Conservation (phyloP, 2,329 filamentous ascomycete genomes). For the Alternaria conjuncta region DNA sequence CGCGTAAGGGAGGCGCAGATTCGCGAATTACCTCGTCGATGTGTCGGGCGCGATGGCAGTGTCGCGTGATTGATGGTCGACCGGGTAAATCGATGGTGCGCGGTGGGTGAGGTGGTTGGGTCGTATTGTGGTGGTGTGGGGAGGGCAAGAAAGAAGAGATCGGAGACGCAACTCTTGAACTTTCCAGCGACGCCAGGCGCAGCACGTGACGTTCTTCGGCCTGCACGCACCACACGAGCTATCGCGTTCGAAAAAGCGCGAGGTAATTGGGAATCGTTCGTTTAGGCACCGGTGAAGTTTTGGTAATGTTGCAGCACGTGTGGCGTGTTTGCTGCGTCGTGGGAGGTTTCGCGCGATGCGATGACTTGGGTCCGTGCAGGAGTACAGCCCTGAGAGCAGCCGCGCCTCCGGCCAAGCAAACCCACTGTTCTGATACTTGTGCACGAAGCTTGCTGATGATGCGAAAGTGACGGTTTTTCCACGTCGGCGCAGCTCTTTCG, state of each 20-base stretch:
- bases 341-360: constrained; percentile 35
- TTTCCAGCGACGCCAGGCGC: constrained; percentile 23
- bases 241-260: constrained; percentile 23
- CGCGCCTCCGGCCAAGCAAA: constrained; percentile 16
- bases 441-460: constrained; percentile 1
- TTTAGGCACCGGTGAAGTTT: constrained; percentile 17
- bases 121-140: constrained; percentile 37
- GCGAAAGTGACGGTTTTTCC: neutral
- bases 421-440: constrained; percentile 4
- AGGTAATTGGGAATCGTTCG: constrained; percentile 22
- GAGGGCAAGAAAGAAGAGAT: constrained; percentile 31
- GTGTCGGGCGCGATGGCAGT: constrained; percentile 33
- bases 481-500: constrained; percentile 5
- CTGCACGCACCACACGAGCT: constrained; percentile 19
- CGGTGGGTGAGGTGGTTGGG: constrained; percentile 45
- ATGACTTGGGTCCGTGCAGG: constrained; percentile 31
- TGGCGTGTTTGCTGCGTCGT: constrained; percentile 30
- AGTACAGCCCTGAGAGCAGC: constrained; percentile 22
- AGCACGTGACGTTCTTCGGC: constrained; percentile 26
- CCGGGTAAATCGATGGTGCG: constrained; percentile 41
- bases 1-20: constrained; percentile 42
- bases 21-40: constrained; percentile 40
- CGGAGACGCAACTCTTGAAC: constrained; percentile 26
- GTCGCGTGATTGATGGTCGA: constrained; percentile 41
- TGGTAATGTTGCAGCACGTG: constrained; percentile 29